Base-by-base conservation (phyloP, 2,329 filamentous ascomycete species). In the Thielaviopsis euricoi region DNA sequence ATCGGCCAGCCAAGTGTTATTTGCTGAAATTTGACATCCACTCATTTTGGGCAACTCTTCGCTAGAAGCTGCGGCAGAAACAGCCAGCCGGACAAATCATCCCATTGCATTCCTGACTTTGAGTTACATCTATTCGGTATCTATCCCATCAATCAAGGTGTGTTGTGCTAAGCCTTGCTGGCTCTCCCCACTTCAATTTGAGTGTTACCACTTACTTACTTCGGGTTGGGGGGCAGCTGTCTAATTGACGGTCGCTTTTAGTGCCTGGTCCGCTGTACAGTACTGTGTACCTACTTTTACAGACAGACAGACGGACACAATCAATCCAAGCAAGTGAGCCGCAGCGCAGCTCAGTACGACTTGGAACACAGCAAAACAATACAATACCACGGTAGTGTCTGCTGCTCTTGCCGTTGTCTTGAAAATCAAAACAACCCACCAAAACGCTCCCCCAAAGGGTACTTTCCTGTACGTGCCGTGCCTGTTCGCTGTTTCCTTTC, bases 111-210 rank as follows among this genome's bases (percentile, higher is more conserved):
- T n/a, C 22, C 26, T 48, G 53, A 49, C 37, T 49, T 26, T 26
- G 40, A 48, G 55, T 57, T 57, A 57, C 33, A 57, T 57, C 49
- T 10, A 6, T 10, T 10, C 29, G 12, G 29, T 10, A 56, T n/a
- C n/a, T n/a, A n/a, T n/a, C n/a, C n/a, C n/a, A n/a, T 43, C 55
- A 40, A 26, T 56, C 15, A 22, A 51, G 55, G 48, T 52, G n/a
- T n/a, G n/a, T n/a, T n/a, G 9, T 21, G 55, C 55, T 57, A 57
- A 57, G 55, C 29, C 29, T 33, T 33, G 29, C 29, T 33, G 29
- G n/a, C 29, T 33, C 7, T 51, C 49, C 49, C 21, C 49, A 51
- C 49, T 51, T 23, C 17, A n/a, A 9, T 51, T 25, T 51, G 29
- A 33, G 29, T n/a, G n/a, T 33, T 33, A 10, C 29, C 12, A 33